Conservation (phyloP, 225 moss, liverwort and hornwort genomes). For the Rhytidiadelphus loreus region DNA sequence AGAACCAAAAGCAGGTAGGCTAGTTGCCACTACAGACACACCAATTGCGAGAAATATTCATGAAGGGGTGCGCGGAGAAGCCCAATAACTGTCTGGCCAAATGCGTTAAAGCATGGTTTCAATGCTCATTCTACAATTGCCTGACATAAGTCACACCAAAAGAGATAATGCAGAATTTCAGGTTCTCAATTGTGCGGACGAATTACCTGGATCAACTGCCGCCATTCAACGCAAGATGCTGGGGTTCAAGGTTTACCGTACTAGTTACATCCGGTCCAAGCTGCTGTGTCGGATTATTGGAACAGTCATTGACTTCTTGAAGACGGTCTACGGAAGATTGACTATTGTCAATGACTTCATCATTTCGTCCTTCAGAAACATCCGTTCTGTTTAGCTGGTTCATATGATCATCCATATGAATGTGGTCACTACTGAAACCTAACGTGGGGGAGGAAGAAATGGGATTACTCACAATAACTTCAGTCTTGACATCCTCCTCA, state of each 20-base stretch:
- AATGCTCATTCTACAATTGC: neutral
- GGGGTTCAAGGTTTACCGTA: neutral
- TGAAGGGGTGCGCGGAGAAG: neutral
- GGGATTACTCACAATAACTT: neutral
- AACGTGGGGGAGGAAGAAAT: neutral
- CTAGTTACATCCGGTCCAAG: neutral
- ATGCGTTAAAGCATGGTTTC: neutral
- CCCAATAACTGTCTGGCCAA: neutral
- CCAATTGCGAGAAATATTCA: neutral
- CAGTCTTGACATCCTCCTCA: constrained; percentile 7
- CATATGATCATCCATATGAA: neutral
- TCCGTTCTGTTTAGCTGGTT: neutral
- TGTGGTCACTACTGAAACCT: neutral
- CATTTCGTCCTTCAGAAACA: neutral
- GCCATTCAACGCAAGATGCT: neutral
- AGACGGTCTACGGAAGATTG: neutral
- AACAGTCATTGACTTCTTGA: neutral
- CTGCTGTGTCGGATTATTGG: neutral
- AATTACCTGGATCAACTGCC: constrained; percentile 10
- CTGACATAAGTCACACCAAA: neutral
- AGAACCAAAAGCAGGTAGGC: neutral
- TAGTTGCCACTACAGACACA: neutral
- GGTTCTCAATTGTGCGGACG: neutral
- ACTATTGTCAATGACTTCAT: neutral
- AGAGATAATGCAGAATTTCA: neutral